phyloP scores from a whole-genome alignment of 208 protist genomes.

The Novymonas esmeraldas region DNA sequence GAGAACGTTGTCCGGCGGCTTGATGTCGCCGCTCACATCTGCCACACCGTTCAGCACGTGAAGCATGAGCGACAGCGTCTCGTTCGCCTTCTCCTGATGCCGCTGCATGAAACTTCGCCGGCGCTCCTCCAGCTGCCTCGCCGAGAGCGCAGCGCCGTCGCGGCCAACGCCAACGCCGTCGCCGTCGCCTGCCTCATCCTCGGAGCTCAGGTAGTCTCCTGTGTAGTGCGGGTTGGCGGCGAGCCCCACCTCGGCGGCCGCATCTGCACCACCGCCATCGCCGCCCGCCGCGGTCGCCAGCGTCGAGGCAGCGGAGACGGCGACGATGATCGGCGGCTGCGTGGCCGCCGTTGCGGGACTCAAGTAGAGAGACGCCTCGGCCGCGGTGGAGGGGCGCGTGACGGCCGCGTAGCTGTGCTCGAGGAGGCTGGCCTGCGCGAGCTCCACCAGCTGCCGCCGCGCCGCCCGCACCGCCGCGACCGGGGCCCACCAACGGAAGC shows the following conservation, averaged over 20 bases:
- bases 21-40: slow-evolving; percentile 86
- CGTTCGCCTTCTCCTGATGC: slow-evolving; percentile 71
- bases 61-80: slow-evolving; percentile 88
- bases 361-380: slow-evolving; percentile 15
- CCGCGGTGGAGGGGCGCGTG: slow-evolving; percentile 3
- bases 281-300: slow-evolving; percentile 1
- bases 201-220: slow-evolving; percentile 72
- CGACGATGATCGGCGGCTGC: slow-evolving; percentile 4
- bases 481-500: slow-evolving; percentile 66
- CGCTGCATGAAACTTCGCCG: slow-evolving; percentile 24
- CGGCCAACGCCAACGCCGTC: background rate
- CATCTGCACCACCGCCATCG: background rate
- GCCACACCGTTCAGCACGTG: slow-evolving; percentile 97
- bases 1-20: slow-evolving; percentile 97
- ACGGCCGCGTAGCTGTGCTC: slow-evolving; percentile 1
- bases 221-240: slow-evolving; percentile 68
- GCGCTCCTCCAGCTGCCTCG: slow-evolving; percentile 29
- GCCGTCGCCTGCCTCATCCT: slow-evolving; percentile 51
- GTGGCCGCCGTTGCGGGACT: background rate
- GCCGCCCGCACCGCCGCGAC: slow-evolving; percentile 29
- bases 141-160: slow-evolving; percentile 1
- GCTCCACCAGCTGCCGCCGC: slow-evolving; percentile 24
- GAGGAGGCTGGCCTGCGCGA: background rate
- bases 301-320: background rate
- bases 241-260: slow-evolving; percentile 30